These are phyloP conservation scores for Boletus subparvulus DNA, from an alignment of 768 basidiomycete species.

Conservation along the genomic window DNA sequence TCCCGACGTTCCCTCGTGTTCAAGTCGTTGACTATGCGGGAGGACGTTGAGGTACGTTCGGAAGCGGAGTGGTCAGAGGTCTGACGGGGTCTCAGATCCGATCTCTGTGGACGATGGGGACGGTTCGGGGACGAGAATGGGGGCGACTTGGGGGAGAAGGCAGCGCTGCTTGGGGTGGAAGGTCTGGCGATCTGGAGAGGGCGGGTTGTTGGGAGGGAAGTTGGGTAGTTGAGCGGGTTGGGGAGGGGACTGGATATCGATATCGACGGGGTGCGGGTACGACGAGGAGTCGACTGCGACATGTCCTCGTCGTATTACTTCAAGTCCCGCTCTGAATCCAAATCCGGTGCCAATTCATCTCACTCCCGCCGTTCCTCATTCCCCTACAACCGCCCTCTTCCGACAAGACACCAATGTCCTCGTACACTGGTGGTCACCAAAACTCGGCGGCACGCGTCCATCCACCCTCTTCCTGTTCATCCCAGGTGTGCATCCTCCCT, in stretches of 20 bases:
- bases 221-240: slow-evolving; percentile 33
- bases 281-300: slow-evolving; percentile 51
- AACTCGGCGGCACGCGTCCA: slow-evolving; percentile 11
- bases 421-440: slow-evolving; percentile 53
- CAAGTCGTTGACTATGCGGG: slow-evolving; percentile 33
- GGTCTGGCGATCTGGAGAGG: slow-evolving; percentile 64
- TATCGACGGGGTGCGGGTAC: slow-evolving; percentile 45
- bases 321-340: slow-evolving; percentile 2
- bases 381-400: slow-evolving; percentile 10
- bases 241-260: slow-evolving; percentile 42
- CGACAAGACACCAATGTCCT: slow-evolving; percentile 30
- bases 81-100: slow-evolving; percentile 58
- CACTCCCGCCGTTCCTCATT: slow-evolving; percentile 12
- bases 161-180: slow-evolving; percentile 48
- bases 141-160: slow-evolving; percentile 40
- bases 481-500: slow-evolving; percentile 37
- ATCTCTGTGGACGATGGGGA: slow-evolving; percentile 66
- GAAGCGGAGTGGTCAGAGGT: slow-evolving; percentile 52
- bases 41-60: slow-evolving; percentile 49
- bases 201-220: slow-evolving; percentile 41
- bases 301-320: slow-evolving; percentile 35
- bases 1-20: slow-evolving; percentile 42
- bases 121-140: slow-evolving; percentile 46
- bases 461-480: slow-evolving; percentile 47
- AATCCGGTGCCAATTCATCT: slow-evolving; percentile 2